Percentiles rank a stretch among this genome's conserved stretches.
Conservation (phyloP, 345 rosid species). For the Eucalyptus virginea region DNA sequence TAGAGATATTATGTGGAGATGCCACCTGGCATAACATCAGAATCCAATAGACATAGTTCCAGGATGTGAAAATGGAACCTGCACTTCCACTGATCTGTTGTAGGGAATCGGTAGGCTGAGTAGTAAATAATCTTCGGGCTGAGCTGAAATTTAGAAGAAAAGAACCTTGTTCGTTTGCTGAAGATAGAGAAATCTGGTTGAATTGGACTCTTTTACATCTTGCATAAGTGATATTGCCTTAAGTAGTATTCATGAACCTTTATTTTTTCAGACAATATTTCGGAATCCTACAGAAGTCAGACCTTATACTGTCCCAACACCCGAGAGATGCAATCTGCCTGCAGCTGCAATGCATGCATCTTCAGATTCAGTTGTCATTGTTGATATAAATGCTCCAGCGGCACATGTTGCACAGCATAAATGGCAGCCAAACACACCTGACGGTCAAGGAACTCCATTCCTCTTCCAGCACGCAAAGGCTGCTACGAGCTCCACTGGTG, state of each 20-base stretch:
- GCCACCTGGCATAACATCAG: background rate
- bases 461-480: slow-evolving; percentile 89
- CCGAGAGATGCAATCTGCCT: slow-evolving; percentile 95
- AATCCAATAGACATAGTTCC: background rate
- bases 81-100: background rate
- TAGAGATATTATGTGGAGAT: background rate
- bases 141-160: background rate
- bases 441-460: slow-evolving; percentile 91
- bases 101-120: background rate
- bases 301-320: slow-evolving; percentile 60
- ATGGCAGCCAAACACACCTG: slow-evolving; percentile 98
- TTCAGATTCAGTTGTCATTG: slow-evolving; percentile 65
- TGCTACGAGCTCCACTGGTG: slow-evolving; percentile 45
- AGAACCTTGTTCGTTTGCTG: background rate
- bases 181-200: background rate
- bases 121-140: background rate
- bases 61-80: background rate
- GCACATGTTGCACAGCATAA: slow-evolving; percentile 85
- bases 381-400: slow-evolving; percentile 82
- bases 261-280: slow-evolving; percentile 69
- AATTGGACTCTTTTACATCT: background rate
- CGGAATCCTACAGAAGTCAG: slow-evolving; percentile 82
- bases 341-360: slow-evolving; percentile 91
- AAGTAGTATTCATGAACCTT: background rate
- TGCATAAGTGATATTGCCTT: background rate